Evolutionary conservation across 306 rosid species (phyloP), one percentile per base, ranked within the genome.

Genomic region (Albizia julibrissin): DNA sequence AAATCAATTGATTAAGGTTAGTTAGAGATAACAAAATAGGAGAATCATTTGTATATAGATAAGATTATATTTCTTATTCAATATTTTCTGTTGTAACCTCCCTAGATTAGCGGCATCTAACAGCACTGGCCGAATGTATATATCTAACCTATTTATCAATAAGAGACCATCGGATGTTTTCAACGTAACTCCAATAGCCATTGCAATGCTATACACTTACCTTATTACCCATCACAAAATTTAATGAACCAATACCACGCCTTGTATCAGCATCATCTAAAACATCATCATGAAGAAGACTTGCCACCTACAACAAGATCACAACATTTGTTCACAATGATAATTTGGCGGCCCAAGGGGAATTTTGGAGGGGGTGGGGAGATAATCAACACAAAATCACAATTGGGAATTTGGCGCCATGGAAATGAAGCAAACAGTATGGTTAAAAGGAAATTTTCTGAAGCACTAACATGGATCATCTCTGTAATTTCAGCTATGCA

Each of bases 261-360:
- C 99, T 89, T 47, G 97, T 95, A 68, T 93, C 97, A 50, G 99
- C 99, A 79, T 95, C 99, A 84, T 95, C 99, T 90, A 95, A 87
- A 43, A 95, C 99, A 84, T 95, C 99, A 86, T 95, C 99, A 21
- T 95, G 99, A 83, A 95, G 93, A 86, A 95, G 99, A 86, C 98
- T 95, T 62, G 99, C 98, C 84, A 95, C 99, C 98, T 95, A 83
- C 21, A 56, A 74, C 59, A 81, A 83, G 22, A 39, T 79, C 52
- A 81, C 34, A 59, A 67, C 43, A 69, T 74, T 77, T 74, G 52
- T 62, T 71, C n/a, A 54, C 24, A 4, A 69, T 10, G 70, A 34
- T 21, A 26, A 65, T 7, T 10, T 47, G 72, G 72, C 0, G 67
- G 34, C 34, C 16, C 2, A 42, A 8, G 27, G 27, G 49, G 7